phyloP scores from a whole-genome alignment of 371 early-diverging fungal genomes.

The Fennellomyces sp. region DNA sequence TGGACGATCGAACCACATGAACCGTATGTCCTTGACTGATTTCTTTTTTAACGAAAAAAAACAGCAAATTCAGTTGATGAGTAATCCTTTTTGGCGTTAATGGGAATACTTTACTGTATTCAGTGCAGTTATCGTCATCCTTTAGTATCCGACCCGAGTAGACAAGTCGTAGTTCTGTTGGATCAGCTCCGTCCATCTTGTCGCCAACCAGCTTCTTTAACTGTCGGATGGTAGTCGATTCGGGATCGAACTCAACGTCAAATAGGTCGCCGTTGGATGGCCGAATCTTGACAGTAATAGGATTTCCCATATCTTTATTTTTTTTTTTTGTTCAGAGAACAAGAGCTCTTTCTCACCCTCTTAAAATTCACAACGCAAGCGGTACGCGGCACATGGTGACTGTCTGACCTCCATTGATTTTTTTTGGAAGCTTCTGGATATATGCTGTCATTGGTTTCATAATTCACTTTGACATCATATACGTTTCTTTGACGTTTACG shows the following conservation, averaged over 20 bases:
- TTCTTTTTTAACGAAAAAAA: constrained; percentile 30
- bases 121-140: constrained; percentile 62
- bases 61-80: not conserved
- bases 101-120: no score
- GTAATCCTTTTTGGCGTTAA: not conserved
- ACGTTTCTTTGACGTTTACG: no score
- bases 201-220: constrained; percentile 64
- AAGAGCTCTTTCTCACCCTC: no score
- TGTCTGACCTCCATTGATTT: no score
- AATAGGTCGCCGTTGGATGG: constrained; percentile 47
- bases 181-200: constrained; percentile 46
- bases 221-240: constrained; percentile 50
- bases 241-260: constrained; percentile 34
- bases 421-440: no score
- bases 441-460: no score
- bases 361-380: no score
- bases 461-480: no score
- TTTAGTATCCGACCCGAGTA: constrained; percentile 74
- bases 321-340: not conserved
- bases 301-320: constrained; percentile 20
- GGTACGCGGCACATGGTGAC: no score
- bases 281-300: constrained; percentile 38
- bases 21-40: constrained; percentile 63
- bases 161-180: constrained; percentile 67
- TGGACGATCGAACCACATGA: constrained; percentile 63